These are phyloP conservation scores for Ophiostoma populinum DNA, from an alignment of 2,329 filamentous ascomycete species.

Conservation along the genomic window DNA sequence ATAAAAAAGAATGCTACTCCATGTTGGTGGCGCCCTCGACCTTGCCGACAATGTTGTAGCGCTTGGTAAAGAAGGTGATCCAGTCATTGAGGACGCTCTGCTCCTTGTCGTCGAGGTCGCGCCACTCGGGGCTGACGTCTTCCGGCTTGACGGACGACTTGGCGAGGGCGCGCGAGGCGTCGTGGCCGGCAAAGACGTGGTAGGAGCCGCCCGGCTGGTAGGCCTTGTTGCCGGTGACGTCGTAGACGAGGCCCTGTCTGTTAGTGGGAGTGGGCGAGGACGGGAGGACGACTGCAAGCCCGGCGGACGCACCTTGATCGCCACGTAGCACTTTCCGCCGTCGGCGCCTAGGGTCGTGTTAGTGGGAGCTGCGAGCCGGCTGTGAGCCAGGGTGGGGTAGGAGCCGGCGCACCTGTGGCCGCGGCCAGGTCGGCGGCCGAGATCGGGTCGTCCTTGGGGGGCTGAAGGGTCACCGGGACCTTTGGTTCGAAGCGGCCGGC, in stretches of 20 bases:
- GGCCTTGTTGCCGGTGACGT: slow-evolving; percentile 76
- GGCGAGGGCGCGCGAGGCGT: slow-evolving; percentile 81
- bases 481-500: slow-evolving; percentile 63
- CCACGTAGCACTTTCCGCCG: slow-evolving; percentile 48
- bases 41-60: slow-evolving; percentile 75
- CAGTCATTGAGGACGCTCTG: slow-evolving; percentile 77
- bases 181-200: slow-evolving; percentile 86
- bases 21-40: slow-evolving; percentile 45
- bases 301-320: slow-evolving; percentile 61
- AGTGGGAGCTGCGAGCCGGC: too few species aligned
- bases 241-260: slow-evolving; percentile 71
- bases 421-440: slow-evolving; percentile 61
- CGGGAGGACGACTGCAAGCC: too few species aligned
- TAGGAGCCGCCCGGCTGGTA: slow-evolving; percentile 76
- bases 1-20: too few species aligned
- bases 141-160: slow-evolving; percentile 73
- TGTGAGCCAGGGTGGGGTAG: too few species aligned
- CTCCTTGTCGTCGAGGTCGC: slow-evolving; percentile 68
- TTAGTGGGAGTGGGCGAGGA: neutral
- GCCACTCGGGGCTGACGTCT: slow-evolving; percentile 70
- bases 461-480: slow-evolving; percentile 52
- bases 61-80: slow-evolving; percentile 90
- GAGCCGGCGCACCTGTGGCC: slow-evolving; percentile 52
- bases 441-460: slow-evolving; percentile 79
- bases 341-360: slow-evolving; percentile 42